A percentile compares a stretch with the other conserved stretches of the same genome.
These are phyloP conservation scores for Ceriops zippeliana DNA, from an alignment of 345 rosid species.

Conservation along the genomic window DNA sequence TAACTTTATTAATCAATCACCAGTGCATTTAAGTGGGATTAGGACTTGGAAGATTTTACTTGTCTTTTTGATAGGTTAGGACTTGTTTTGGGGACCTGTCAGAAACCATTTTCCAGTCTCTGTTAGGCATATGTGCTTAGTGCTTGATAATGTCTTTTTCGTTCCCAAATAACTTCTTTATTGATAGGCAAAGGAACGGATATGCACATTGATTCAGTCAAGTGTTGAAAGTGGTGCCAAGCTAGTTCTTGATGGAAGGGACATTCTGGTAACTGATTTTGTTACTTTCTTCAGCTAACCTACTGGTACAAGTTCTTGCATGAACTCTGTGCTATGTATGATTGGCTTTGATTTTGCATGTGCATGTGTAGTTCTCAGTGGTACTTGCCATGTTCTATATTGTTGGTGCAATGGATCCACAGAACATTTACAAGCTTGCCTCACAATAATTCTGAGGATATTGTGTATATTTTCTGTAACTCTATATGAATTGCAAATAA, in stretches of 20 bases:
- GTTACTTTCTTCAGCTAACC: background rate
- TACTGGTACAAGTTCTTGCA: background rate
- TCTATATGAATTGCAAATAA: background rate
- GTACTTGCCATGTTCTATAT: background rate
- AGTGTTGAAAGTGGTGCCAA: conserved; percentile 52
- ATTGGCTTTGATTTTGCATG: background rate
- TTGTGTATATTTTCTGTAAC: background rate
- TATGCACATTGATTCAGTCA: conserved; percentile 42
- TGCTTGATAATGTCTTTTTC: background rate
- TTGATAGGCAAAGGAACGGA: conserved; percentile 47
- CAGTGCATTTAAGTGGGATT: no score
- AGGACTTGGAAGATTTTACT: background rate
- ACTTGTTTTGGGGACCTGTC: background rate
- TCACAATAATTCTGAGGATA: background rate
- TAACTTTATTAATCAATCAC: background rate
- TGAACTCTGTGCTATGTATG: background rate
- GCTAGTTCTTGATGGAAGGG: conserved; percentile 62
- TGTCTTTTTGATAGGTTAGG: background rate
- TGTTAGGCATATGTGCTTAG: background rate
- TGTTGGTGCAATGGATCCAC: background rate
- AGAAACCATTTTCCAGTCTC: conserved; percentile 10
- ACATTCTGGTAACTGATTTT: conserved; percentile 38
- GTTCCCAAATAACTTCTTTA: conserved; percentile 1
- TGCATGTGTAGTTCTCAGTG: background rate
- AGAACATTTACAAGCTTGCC: background rate